Conservation (phyloP, 129 eudicot species). For the sunflower (Helianthus annuus) region HanXRQr2.0-SUNRISE NC_035446.2:142615595-142616094, state of each 20-base stretch:
- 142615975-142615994: slow-evolving; percentile 98
- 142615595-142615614: slow-evolving; percentile 90
- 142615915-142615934: slow-evolving; percentile 84
- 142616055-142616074: too few species aligned
- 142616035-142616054: too few species aligned
- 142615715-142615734: slow-evolving; percentile 52
- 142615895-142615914: slow-evolving; percentile 87
- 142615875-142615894: slow-evolving; percentile 98
- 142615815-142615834: slow-evolving; percentile 92
- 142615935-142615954: slow-evolving; percentile 79
- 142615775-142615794: slow-evolving; percentile 89
- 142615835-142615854: slow-evolving; percentile 93
- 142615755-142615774: slow-evolving; percentile 74
- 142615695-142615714: slow-evolving; percentile 2
- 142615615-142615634: slow-evolving; percentile 96
- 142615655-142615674: slow-evolving; percentile 13
- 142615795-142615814: slow-evolving; percentile 91
- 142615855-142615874: slow-evolving; percentile 68
- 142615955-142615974: slow-evolving; percentile 97
- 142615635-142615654: slow-evolving; percentile 78
- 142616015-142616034: background rate
- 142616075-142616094: too few species aligned
- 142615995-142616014: slow-evolving; percentile 84
- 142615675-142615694: background rate
- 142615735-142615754: slow-evolving; percentile 70